These are phyloP conservation scores for Neonothopanus nambi DNA, from an alignment of 1,284 basidiomycete species.

Conservation along the genomic window DNA sequence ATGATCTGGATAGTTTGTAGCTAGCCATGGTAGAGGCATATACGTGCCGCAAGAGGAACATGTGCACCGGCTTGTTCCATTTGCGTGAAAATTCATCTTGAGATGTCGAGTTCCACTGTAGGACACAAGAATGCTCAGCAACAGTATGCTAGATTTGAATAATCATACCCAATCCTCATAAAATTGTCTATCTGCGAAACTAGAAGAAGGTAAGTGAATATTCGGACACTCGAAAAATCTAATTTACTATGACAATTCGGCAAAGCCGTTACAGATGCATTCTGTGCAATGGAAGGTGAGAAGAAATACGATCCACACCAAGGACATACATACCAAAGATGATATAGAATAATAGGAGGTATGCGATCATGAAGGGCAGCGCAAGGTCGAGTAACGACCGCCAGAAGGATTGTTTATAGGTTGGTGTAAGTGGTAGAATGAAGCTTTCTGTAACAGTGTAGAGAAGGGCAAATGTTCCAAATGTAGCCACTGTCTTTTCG, in stretches of 20 bases:
- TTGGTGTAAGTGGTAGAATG: slow-evolving; percentile 82
- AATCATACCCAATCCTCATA: slow-evolving; percentile 87
- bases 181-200: slow-evolving; percentile 95
- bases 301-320: too few species aligned
- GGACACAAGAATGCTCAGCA: slow-evolving; percentile 11
- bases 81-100: slow-evolving; percentile 97
- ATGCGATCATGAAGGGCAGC: slow-evolving; percentile 89
- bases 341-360: slow-evolving; percentile 80
- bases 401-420: slow-evolving; percentile 72
- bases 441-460: slow-evolving; percentile 93
- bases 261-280: slow-evolving; percentile 95
- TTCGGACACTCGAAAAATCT: not conserved
- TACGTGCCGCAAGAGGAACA: slow-evolving; percentile 92
- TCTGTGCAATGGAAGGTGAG: slow-evolving; percentile 46
- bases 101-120: slow-evolving; percentile 91
- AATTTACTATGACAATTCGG: slow-evolving; percentile 85
- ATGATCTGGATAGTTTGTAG: slow-evolving; percentile 71
- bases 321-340: slow-evolving; percentile 71
- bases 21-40: slow-evolving; percentile 86
- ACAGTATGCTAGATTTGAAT: slow-evolving; percentile 43
- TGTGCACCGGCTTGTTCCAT: slow-evolving; percentile 93
- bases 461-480: slow-evolving; percentile 93
- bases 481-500: slow-evolving; percentile 92
- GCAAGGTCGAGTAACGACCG: slow-evolving; percentile 84
- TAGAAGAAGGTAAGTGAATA: slow-evolving; percentile 27